A percentile compares a stretch with the other conserved stretches of the same genome.
These are phyloP conservation scores for Cicer chorassanicum DNA, from an alignment of 306 rosid genomes.

Conservation along the genomic window DNA sequence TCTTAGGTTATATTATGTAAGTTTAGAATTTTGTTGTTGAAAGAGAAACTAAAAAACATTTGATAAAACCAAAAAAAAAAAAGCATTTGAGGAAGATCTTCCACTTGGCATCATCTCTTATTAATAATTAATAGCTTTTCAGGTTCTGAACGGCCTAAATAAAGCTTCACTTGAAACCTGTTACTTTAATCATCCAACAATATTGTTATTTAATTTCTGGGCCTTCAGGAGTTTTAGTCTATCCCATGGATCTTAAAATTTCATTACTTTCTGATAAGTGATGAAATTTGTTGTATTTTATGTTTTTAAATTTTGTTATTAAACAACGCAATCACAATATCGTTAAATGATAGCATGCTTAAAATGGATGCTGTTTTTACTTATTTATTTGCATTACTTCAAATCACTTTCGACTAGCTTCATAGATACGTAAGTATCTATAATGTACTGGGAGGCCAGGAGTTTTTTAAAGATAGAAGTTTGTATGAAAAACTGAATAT, in stretches of 20 bases:
- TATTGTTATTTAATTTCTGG: not conserved
- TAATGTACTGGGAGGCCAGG: slow-evolving; percentile 6
- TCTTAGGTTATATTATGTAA: slow-evolving; percentile 17
- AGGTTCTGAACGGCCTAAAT: slow-evolving; percentile 34
- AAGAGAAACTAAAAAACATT: not conserved
- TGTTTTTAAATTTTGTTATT: not conserved
- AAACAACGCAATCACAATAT: slow-evolving; percentile 2
- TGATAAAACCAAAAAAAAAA: not conserved
- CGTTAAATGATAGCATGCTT: slow-evolving; percentile 19
- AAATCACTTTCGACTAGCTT: slow-evolving; percentile 3
- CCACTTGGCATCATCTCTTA: slow-evolving; percentile 15
- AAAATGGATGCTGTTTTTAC: not conserved
- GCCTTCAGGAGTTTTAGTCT: slow-evolving; percentile 4
- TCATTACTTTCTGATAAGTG: slow-evolving; percentile 11
- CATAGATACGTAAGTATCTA: not conserved
- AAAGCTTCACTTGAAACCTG: not conserved
- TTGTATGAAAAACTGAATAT: slow-evolving; percentile 11
- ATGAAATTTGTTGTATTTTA: slow-evolving; percentile 22
- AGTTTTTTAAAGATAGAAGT: not conserved
- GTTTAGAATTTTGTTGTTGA: slow-evolving; percentile 1
- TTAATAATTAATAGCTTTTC: slow-evolving; percentile 12
- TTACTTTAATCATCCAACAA: slow-evolving; percentile 28
- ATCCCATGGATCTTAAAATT: slow-evolving; percentile 20
- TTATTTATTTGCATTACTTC: not conserved
- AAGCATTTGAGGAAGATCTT: slow-evolving; percentile 24